These are phyloP conservation scores for Magnusiomyces fungicola DNA, from an alignment of 1,139 yeast species.

Conservation along the genomic window DNA sequence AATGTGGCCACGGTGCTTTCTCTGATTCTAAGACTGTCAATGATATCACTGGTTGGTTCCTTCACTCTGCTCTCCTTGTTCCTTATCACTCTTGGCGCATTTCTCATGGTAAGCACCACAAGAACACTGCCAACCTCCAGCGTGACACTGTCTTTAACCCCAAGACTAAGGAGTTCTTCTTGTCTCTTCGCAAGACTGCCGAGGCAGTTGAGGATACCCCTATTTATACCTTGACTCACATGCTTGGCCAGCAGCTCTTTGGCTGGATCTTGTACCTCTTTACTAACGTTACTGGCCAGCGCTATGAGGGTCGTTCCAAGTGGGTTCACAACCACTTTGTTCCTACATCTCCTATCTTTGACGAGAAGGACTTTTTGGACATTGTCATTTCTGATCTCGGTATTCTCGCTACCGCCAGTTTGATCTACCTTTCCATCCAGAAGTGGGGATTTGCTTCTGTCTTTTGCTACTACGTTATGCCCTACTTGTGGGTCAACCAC, in stretches of 20 bases:
- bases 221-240: constrained; percentile 45
- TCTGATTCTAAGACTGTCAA: constrained; percentile 62
- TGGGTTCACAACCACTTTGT: constrained; percentile 55
- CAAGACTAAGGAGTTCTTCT: constrained; percentile 50
- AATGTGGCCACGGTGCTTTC: constrained; percentile 86
- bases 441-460: constrained; percentile 57
- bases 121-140: constrained; percentile 75
- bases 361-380: constrained; percentile 60
- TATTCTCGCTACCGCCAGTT: constrained; percentile 45
- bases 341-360: constrained; percentile 69
- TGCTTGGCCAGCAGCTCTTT: constrained; percentile 64
- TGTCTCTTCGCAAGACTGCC: constrained; percentile 36
- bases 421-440: constrained; percentile 57
- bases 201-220: constrained; percentile 74
- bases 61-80: constrained; percentile 70
- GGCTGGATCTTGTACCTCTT: constrained; percentile 65
- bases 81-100: constrained; percentile 86
- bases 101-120: constrained; percentile 79
- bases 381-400: constrained; percentile 70
- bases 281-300: constrained; percentile 74
- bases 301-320: constrained; percentile 46
- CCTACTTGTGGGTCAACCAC: constrained; percentile 78
- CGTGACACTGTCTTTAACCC: constrained; percentile 84
- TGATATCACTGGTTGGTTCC: constrained; percentile 73
- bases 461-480: constrained; percentile 65